Base-by-base conservation (phyloP, 768 basidiomycete genomes). In the Plicaturopsis crispa region DNA sequence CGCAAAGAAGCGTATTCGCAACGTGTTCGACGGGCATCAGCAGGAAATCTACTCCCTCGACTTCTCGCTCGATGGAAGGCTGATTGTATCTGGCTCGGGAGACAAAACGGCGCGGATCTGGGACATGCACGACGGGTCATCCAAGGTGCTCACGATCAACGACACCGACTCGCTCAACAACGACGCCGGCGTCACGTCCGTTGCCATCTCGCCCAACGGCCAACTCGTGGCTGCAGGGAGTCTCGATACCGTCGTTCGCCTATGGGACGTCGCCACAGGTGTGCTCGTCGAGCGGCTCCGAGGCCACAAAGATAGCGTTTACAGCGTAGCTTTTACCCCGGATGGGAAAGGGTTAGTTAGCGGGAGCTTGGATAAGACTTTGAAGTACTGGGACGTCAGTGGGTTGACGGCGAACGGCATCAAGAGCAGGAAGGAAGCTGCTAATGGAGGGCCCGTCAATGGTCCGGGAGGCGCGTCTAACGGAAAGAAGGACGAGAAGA, bases 21-120 rank as follows among this genome's bases (percentile, higher is more conserved):
- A 75, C 45, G 66, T 86, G 7, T 89, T 93, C 50, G 80, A 85
- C 46, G 92, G 92, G 4, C 92, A 96, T 62, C 78, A 79, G 51
- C 85, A 90, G 53, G 92, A 94, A 53, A 91, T 96, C 52, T 94
- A 94, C 61, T 89, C 90, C 1, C 80, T 96, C 46, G 89, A 87
- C 58, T 94, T 92, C 61, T 87, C 88, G 2, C 61, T 69, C n/a
- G 86, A 92, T 48, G 91, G 92, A 5, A 70, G 79, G 4, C 71
- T 84, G 48, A 82, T 94, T 47, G 87, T 92, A 7, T 91, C 88
- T 3, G 92, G 91, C 12, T 91, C 87, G 0, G 90, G 91, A 3
- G 88, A 41, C 49, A 65, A 66, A 38, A 70, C 70, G 1, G 65
- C 68, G 11, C 57, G 69, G 11, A 67, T 73, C 34, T 70, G 70